Conservation (phyloP, 768 basidiomycete genomes). For the Cystoderma amianthinum region DNA sequence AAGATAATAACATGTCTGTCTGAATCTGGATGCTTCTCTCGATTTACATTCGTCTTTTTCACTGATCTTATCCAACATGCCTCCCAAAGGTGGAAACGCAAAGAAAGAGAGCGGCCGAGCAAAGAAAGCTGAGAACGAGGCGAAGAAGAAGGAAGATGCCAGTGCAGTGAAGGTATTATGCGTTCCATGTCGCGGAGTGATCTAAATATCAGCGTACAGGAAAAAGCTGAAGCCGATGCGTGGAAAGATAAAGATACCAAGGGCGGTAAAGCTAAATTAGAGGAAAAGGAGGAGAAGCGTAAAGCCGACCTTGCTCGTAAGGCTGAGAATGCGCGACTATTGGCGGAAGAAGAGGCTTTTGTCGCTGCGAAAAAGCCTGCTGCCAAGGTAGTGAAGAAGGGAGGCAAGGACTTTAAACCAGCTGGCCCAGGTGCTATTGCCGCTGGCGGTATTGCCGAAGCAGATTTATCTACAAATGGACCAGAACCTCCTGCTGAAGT, state of each 20-base stretch:
- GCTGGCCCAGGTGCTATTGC: slow-evolving; percentile 84
- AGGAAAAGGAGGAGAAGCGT: slow-evolving; percentile 77
- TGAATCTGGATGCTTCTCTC: not conserved
- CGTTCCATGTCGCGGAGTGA: slow-evolving; percentile 3
- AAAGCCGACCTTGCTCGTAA: slow-evolving; percentile 79
- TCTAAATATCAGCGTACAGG: slow-evolving; percentile 32
- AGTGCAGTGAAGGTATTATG: slow-evolving; percentile 49
- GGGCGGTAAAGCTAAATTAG: slow-evolving; percentile 51
- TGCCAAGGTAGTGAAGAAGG: slow-evolving; percentile 41
- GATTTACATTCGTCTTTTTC: not conserved
- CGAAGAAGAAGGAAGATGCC: slow-evolving; percentile 64
- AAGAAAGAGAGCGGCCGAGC: slow-evolving; percentile 90
- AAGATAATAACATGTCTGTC: not conserved
- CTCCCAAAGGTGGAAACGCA: slow-evolving; percentile 83
- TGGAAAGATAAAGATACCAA: slow-evolving; percentile 65
- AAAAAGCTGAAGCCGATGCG: slow-evolving; percentile 58
- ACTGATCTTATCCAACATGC: slow-evolving; percentile 35
- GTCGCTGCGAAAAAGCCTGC: slow-evolving; percentile 40
- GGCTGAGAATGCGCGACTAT: slow-evolving; percentile 75
- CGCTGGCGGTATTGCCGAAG: slow-evolving; percentile 45
- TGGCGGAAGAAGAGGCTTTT: slow-evolving; percentile 83
- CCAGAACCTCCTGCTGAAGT: slow-evolving; percentile 24
- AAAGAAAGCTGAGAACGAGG: slow-evolving; percentile 89
- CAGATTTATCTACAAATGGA: slow-evolving; percentile 20
- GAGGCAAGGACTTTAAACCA: slow-evolving; percentile 33